Evolutionary conservation across 306 rosid genomes (phyloP).

Genomic region (Hippophae tibetana): DNA sequence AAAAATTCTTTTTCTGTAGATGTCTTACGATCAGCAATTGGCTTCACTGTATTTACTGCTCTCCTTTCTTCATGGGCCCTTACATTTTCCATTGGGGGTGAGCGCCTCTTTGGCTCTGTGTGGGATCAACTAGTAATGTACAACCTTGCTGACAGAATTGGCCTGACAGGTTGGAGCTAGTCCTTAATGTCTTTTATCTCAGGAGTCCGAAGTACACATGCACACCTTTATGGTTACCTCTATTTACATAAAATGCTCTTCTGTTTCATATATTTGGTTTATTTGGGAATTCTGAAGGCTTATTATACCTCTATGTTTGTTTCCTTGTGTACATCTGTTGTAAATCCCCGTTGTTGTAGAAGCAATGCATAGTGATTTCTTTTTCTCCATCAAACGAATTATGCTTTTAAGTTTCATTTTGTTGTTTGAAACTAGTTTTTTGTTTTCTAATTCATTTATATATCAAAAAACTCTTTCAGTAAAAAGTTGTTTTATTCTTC

Average conservation of each 20-base stretch:
- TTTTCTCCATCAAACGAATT: not conserved
- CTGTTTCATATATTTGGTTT: too few relatives aligned
- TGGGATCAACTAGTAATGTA: conserved; percentile 85
- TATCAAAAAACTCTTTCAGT: too few relatives aligned
- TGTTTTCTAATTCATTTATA: too few relatives aligned
- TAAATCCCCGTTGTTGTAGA: too few relatives aligned
- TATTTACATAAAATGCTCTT: too few relatives aligned
- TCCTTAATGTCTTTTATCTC: not conserved
- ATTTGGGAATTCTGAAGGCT: too few relatives aligned
- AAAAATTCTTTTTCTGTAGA: conserved; percentile 21
- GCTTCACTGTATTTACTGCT: conserved; percentile 45
- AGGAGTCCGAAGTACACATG: not conserved
- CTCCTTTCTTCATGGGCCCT: conserved; percentile 79
- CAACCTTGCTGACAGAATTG: conserved; percentile 81
- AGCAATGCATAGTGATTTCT: not conserved
- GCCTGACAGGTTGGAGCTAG: conserved; percentile 78
- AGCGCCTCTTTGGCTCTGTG: conserved; percentile 64
- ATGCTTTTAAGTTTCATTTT: too few relatives aligned
- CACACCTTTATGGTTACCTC: not conserved
- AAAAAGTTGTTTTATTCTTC: too few relatives aligned
- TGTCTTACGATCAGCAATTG: conserved; percentile 65
- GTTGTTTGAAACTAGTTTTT: too few relatives aligned
- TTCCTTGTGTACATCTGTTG: too few relatives aligned
- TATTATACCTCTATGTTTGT: too few relatives aligned
- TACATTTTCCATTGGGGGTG: conserved; percentile 77